phyloP scores from a whole-genome alignment of 768 basidiomycete genomes.

The Pleurotus sapidus region DNA sequence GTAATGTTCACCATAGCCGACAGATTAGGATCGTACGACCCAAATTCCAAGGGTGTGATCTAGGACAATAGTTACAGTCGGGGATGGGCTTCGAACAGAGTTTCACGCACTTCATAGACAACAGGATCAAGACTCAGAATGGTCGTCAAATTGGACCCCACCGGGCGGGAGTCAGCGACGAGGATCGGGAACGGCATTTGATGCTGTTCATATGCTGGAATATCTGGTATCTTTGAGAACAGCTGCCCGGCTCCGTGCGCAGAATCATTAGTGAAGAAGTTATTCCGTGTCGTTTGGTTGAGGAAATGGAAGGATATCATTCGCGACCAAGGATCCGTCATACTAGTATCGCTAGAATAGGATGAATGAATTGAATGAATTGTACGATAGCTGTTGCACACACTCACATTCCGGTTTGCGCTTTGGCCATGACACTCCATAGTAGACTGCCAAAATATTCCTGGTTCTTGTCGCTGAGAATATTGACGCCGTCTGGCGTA shows the following conservation, averaged over 20 bases:
- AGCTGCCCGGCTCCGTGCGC: conserved; percentile 73
- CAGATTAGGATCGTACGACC: conserved; percentile 70
- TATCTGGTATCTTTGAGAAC: conserved; percentile 54
- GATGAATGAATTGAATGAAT: no score
- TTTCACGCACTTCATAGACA: conserved; percentile 54
- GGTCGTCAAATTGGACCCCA: conserved; percentile 39
- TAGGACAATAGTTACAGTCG: conserved; percentile 15
- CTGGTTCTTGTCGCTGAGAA: conserved; percentile 45
- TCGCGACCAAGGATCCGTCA: conserved; percentile 64
- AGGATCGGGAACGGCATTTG: conserved; percentile 68
- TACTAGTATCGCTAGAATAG: conserved; percentile 51
- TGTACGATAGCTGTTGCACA: no score
- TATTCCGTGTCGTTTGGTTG: conserved; percentile 54
- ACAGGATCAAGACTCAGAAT: conserved; percentile 36
- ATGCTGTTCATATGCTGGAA: conserved; percentile 47
- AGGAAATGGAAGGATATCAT: conserved; percentile 74
- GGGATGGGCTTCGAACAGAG: background rate
- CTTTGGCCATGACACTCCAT: conserved; percentile 55
- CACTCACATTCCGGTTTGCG: conserved; percentile 49
- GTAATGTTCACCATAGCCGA: conserved; percentile 67
- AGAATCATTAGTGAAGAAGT: conserved; percentile 59
- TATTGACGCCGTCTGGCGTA: conserved; percentile 48
- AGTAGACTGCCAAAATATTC: conserved; percentile 52
- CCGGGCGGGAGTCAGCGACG: conserved; percentile 51
- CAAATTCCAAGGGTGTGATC: conserved; percentile 66